phyloP scores from a whole-genome alignment of 768 basidiomycete genomes.

The Pleurotus citrinopileatus region DNA sequence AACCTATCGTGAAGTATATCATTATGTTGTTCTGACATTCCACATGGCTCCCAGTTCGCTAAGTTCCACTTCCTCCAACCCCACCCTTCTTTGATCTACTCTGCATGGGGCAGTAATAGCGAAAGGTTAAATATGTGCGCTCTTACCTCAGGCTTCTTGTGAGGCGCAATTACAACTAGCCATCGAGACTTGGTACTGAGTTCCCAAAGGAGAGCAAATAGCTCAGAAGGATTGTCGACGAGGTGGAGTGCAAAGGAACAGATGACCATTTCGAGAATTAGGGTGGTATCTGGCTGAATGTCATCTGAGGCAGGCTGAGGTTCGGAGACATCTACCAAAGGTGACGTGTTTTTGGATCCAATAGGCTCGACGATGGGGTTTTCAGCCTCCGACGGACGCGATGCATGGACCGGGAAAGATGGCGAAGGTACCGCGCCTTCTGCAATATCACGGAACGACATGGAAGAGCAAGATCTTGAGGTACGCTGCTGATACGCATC shows the following conservation, averaged over 20 bases:
- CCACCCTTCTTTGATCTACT: slow-evolving; percentile 64
- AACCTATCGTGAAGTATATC: slow-evolving; percentile 51
- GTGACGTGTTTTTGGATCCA: too few relatives aligned
- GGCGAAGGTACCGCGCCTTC: slow-evolving; percentile 42
- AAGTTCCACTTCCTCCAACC: slow-evolving; percentile 64
- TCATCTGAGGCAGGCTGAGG: too few relatives aligned
- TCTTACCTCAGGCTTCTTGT: slow-evolving; percentile 73
- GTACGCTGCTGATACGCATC: slow-evolving; percentile 57
- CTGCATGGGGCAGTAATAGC: not conserved
- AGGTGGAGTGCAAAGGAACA: slow-evolving; percentile 79
- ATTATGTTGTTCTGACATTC: slow-evolving; percentile 36
- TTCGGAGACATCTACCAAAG: too few relatives aligned
- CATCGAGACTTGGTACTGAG: slow-evolving; percentile 59
- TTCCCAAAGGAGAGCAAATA: slow-evolving; percentile 65
- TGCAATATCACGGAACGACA: slow-evolving; percentile 64
- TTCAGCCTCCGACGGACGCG: not conserved
- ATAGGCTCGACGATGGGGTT: not conserved
- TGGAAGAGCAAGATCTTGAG: slow-evolving; percentile 46
- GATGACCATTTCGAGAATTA: slow-evolving; percentile 60
- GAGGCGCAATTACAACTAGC: slow-evolving; percentile 70
- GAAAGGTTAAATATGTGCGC: not conserved
- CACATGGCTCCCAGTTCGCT: slow-evolving; percentile 40
- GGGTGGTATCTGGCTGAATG: slow-evolving; percentile 6
- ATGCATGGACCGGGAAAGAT: too few relatives aligned
- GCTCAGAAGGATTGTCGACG: slow-evolving; percentile 53